Percentiles rank a stretch among this genome's conserved stretches.
Evolutionary conservation across 2,329 filamentous ascomycete genomes (phyloP).

Genomic region (Cladosporium velox): DNA sequence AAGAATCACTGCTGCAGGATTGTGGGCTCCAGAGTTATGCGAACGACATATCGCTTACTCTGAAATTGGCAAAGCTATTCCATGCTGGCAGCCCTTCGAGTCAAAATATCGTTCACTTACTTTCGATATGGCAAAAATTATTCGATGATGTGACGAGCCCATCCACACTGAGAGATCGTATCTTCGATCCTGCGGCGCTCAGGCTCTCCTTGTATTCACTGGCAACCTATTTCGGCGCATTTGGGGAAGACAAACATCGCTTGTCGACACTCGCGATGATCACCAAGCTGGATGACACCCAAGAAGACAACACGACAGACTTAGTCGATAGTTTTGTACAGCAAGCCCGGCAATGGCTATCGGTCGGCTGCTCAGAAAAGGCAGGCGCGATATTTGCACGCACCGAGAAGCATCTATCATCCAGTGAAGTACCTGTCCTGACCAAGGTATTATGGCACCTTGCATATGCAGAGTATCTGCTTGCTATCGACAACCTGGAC

Average conservation of each 20-base stretch:
- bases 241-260: conserved; percentile 51
- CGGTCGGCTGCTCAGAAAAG: conserved; percentile 62
- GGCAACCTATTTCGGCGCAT: conserved; percentile 59
- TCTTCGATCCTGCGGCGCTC: conserved; percentile 56
- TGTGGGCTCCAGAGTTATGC: conserved; percentile 36
- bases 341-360: conserved; percentile 53
- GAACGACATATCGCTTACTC: conserved; percentile 40
- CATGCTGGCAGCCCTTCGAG: conserved; percentile 35
- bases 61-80: conserved; percentile 47
- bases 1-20: conserved; percentile 32
- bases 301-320: not conserved
- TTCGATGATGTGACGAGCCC: conserved; percentile 37
- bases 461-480: conserved; percentile 27
- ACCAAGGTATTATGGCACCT: conserved; percentile 46
- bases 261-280: conserved; percentile 25
- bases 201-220: conserved; percentile 55
- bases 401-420: conserved; percentile 54
- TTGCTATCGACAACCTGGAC: conserved; percentile 28
- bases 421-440: conserved; percentile 45
- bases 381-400: conserved; percentile 60
- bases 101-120: conserved; percentile 34
- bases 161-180: conserved; percentile 41
- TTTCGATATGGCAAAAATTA: conserved; percentile 43
- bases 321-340: not conserved
- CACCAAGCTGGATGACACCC: conserved; percentile 14